Percentiles rank a stretch among this genome's conserved stretches.
phyloP scores from a whole-genome alignment of 345 rosid species.

The Eucalyptus albens region DNA sequence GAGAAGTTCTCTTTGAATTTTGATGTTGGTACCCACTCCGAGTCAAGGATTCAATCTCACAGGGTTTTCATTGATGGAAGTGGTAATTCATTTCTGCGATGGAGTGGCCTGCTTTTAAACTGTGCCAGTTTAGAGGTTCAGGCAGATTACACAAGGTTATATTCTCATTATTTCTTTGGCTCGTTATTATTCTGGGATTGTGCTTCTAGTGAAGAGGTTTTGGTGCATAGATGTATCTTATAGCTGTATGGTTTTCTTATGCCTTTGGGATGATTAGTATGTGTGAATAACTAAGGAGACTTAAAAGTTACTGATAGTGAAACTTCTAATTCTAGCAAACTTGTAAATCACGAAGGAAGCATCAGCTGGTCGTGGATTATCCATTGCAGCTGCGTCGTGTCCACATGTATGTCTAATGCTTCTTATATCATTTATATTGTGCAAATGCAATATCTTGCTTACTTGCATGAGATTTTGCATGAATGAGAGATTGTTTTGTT shows the following conservation, averaged over 20 bases:
- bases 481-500: neutral
- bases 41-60: slow-evolving; percentile 15
- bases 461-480: neutral
- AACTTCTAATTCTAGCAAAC: neutral
- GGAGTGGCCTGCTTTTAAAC: slow-evolving; percentile 86
- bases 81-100: slow-evolving; percentile 43
- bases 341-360: neutral
- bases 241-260: neutral
- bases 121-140: slow-evolving; percentile 61
- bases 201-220: neutral
- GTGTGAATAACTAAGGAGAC: neutral
- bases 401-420: neutral
- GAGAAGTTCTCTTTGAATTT: slow-evolving; percentile 56
- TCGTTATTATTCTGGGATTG: neutral
- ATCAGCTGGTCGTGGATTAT: neutral
- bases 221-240: neutral
- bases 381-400: neutral
- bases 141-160: slow-evolving; percentile 74
- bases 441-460: neutral
- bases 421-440: neutral
- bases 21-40: slow-evolving; percentile 12
- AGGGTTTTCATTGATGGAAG: slow-evolving; percentile 35
- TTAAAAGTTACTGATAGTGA: neutral
- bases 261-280: neutral
- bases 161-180: neutral